Base-by-base conservation (phyloP, 345 rosid species). In the Salix viminalis region DNA sequence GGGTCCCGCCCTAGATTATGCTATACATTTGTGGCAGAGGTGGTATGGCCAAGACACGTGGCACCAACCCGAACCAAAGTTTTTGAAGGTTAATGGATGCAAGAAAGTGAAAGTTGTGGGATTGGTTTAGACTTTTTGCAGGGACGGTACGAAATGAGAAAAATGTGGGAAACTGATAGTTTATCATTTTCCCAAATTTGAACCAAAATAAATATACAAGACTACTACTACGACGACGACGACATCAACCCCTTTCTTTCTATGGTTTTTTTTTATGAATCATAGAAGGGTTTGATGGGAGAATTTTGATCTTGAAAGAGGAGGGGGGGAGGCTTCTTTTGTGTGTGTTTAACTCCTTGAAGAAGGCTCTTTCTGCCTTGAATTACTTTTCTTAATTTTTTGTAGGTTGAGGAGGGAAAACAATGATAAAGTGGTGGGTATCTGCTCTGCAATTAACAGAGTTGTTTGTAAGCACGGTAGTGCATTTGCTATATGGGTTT, bases 401-500 rank as follows among this genome's bases (percentile, higher is more conserved):
- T 65, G 24, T 3, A 56, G 23, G 18, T 37, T 18, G 50, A 3
- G 13, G 18, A 18, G 16, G 0, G 23, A 54, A 24, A 69, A 79
- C 69, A 89, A 91, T 96, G 99, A 84, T 90, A 74, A 76, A 89
- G 76, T 87, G 85, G 85, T 83, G 92, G 87, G 73, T 83, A 54
- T 83, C 87, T 72, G 89, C 83, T 42, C 80, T 96, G 87, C 91
- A 94, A 78, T 77, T 92, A 77, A 80, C 86, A 28, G 99, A 96
- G 96, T 79, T 96, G 54, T 83, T 88, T 71, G 91, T 91, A 78
- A 96, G 97, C 86, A 78, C 90, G 9, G 15, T 88, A 37, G 94
- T 90, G 79, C 99, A 96, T 86, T 72, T 91, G 84, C 48, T 88
- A 0, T 96, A 90, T 73, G 99, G 89, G 65, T 79, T 96, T 75